Evolutionary conservation across 129 eudicot genomes (phyloP).

Genomic region (Deinandra increscens): DNA sequence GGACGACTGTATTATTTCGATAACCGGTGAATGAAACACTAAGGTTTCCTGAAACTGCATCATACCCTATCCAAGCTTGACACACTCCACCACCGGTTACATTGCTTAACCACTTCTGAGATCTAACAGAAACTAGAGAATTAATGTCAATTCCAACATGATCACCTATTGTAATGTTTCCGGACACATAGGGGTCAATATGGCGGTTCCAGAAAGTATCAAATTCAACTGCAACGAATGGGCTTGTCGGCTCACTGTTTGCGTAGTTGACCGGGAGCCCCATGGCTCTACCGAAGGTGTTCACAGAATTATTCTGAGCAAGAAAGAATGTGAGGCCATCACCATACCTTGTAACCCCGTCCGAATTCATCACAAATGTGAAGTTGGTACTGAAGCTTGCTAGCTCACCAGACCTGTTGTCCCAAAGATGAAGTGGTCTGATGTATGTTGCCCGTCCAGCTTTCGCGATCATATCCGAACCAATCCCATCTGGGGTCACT

Average conservation of each 20-base stretch:
- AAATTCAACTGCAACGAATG: slow-evolving; percentile 18
- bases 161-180: slow-evolving; percentile 1
- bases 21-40: slow-evolving; percentile 29
- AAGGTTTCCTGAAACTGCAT: slow-evolving; percentile 30
- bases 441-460: slow-evolving; percentile 7
- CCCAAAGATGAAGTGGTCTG: slow-evolving; percentile 19
- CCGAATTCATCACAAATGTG: slow-evolving; percentile 20
- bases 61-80: slow-evolving; percentile 47
- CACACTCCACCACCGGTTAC: slow-evolving; percentile 9
- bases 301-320: slow-evolving; percentile 8
- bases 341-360: not conserved
- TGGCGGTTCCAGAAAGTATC: slow-evolving; percentile 20
- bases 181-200: not conserved
- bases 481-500: slow-evolving; percentile 2
- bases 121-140: slow-evolving; percentile 4
- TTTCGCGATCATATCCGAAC: not conserved
- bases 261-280: slow-evolving; percentile 3
- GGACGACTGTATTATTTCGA: not conserved
- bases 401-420: slow-evolving; percentile 7
- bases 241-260: not conserved
- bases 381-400: slow-evolving; percentile 16
- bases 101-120: slow-evolving; percentile 29
- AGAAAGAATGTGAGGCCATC: slow-evolving; percentile 30
- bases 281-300: not conserved
- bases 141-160: slow-evolving; percentile 46